phyloP scores from a whole-genome alignment of 202 grass and related monocot genomes.

The Musa balbisiana region DNA sequence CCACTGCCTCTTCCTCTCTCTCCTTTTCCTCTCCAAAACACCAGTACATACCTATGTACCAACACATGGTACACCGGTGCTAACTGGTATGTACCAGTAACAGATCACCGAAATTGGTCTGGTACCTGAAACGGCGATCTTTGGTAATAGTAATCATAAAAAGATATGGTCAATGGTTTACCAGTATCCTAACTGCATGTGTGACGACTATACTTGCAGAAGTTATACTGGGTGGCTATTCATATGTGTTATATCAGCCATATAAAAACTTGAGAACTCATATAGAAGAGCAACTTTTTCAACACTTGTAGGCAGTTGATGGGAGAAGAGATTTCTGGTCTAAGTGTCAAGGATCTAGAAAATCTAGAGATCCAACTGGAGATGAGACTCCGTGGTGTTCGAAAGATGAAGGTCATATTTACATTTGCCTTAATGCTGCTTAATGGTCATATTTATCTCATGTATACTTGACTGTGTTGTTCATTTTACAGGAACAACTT shows the following conservation, averaged over 20 bases:
- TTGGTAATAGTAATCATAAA: too few species aligned
- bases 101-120: too few species aligned
- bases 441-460: background rate
- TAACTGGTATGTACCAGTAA: too few species aligned
- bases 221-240: background rate
- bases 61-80: too few species aligned
- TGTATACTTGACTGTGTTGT: background rate
- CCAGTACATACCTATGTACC: too few species aligned
- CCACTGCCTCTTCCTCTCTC: too few species aligned
- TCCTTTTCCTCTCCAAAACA: too few species aligned
- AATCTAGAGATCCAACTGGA: background rate
- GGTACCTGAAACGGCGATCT: too few species aligned
- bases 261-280: too few species aligned
- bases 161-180: too few species aligned
- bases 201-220: too few species aligned
- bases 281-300: background rate
- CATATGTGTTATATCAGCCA: background rate
- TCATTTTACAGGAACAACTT: constrained; percentile 2
- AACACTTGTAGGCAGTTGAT: background rate
- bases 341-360: background rate
- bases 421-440: background rate
- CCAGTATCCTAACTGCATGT: too few species aligned
- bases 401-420: background rate
- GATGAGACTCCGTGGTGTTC: background rate
- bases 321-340: background rate